These are phyloP conservation scores for Grosmannia clavigera DNA, from an alignment of 2,329 filamentous ascomycete genomes.

Conservation along the genomic window DNA sequence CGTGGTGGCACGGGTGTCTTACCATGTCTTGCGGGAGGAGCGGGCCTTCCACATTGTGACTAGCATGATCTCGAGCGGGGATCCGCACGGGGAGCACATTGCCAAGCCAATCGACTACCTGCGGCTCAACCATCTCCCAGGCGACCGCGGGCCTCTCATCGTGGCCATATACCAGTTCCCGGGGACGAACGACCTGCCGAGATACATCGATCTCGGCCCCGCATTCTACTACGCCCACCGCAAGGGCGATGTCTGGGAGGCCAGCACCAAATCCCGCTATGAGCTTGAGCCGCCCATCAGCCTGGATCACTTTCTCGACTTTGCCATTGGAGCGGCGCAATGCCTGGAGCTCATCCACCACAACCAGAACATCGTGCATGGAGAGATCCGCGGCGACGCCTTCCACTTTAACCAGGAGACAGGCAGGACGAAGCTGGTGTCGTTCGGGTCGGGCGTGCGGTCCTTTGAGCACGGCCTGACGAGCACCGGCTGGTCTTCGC, in stretches of 20 bases:
- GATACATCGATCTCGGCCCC: slow-evolving; percentile 66
- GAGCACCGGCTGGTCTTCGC: slow-evolving; percentile 72
- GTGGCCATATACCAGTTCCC: slow-evolving; percentile 73
- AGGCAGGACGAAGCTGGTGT: slow-evolving; percentile 63
- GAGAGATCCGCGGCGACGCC: slow-evolving; percentile 79
- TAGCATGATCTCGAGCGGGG: slow-evolving; percentile 55
- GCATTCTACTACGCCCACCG: slow-evolving; percentile 51
- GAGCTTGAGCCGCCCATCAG: slow-evolving; percentile 49
- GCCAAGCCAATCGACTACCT: slow-evolving; percentile 70
- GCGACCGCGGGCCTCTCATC: slow-evolving; percentile 58
- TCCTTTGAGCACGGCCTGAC: slow-evolving; percentile 84
- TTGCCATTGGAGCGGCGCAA: slow-evolving; percentile 77
- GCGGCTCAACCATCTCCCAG: slow-evolving; percentile 53
- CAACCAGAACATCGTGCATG: slow-evolving; percentile 73
- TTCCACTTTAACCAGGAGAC: slow-evolving; percentile 73
- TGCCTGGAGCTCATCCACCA: slow-evolving; percentile 88
- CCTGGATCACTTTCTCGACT: slow-evolving; percentile 70
- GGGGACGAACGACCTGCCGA: slow-evolving; percentile 58
- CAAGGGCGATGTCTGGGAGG: slow-evolving; percentile 36
- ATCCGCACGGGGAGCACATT: slow-evolving; percentile 64
- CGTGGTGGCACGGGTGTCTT: slow-evolving; percentile 72
- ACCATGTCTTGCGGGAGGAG: slow-evolving; percentile 72
- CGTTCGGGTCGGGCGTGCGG: slow-evolving; percentile 74
- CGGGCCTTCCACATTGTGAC: slow-evolving; percentile 76
- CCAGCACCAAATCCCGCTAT: slow-evolving; percentile 27